These are phyloP conservation scores for Rhododendron mucronatum DNA, from an alignment of 148 eudicot genomes.

Conservation along the genomic window DNA sequence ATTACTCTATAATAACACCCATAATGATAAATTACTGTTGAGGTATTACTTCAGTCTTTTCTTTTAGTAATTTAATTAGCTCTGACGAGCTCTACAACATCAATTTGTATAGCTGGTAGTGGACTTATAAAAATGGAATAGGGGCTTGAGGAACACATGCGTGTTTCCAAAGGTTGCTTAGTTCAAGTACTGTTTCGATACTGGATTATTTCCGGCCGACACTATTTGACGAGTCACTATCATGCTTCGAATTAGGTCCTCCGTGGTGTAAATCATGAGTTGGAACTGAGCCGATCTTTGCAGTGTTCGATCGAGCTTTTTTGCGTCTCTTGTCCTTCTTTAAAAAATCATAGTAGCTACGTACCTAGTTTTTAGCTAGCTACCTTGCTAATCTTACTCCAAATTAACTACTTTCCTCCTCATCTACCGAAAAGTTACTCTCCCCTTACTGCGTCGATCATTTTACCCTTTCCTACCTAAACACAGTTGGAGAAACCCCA, in stretches of 20 bases:
- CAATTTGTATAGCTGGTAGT: no score
- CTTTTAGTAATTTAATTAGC: background rate
- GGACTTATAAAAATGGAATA: no score
- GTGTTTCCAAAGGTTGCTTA: background rate
- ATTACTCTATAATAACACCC: background rate
- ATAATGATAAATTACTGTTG: background rate
- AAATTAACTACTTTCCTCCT: no score
- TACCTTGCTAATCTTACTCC: no score
- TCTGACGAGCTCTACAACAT: background rate
- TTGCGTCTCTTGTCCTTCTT: background rate
- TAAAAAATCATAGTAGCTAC: no score
- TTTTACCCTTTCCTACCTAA: no score
- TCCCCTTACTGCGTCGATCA: no score
- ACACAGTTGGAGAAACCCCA: no score
- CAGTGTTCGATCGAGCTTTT: no score
- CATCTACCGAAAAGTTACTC: no score
- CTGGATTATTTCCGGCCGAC: background rate
- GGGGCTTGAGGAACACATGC: background rate
- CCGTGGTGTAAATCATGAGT: background rate
- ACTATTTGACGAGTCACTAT: background rate
- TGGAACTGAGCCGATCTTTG: background rate
- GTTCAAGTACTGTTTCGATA: background rate
- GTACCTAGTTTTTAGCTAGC: no score
- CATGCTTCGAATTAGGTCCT: background rate
- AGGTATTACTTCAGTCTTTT: background rate